These are phyloP conservation scores for Phytophthora uliginosa DNA, from an alignment of 352 stramenopile genomes.

Conservation along the genomic window DNA sequence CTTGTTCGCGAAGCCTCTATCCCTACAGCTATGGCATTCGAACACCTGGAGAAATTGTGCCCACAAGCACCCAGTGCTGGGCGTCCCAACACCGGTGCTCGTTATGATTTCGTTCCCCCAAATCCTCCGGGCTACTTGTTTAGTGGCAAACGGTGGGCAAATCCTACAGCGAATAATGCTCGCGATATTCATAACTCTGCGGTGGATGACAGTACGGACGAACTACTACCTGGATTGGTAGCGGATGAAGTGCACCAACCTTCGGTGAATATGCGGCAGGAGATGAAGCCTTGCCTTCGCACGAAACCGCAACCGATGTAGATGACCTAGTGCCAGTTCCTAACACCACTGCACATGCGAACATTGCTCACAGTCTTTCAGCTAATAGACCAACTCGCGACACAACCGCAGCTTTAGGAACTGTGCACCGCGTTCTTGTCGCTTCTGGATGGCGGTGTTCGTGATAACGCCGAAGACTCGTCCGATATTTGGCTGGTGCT, in stretches of 20 bases:
- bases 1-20: slow-evolving; percentile 63
- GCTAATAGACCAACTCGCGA: background rate
- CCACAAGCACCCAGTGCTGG: slow-evolving; percentile 5
- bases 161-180: slow-evolving; percentile 3
- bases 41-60: slow-evolving; percentile 51
- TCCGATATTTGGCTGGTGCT: slow-evolving; percentile 56
- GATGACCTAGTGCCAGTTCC: background rate
- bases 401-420: background rate
- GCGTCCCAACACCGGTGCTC: background rate
- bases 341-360: background rate
- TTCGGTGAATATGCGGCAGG: slow-evolving; percentile 15
- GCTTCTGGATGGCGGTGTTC: slow-evolving; percentile 47
- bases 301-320: slow-evolving; percentile 5
- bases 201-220: background rate
- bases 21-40: slow-evolving; percentile 47
- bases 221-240: background rate
- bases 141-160: slow-evolving; percentile 18
- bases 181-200: background rate
- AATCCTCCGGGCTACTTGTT: slow-evolving; percentile 20
- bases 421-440: slow-evolving; percentile 60
- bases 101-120: slow-evolving; percentile 33
- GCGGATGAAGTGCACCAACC: slow-evolving; percentile 5
- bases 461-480: slow-evolving; percentile 7
- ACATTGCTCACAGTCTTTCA: slow-evolving; percentile 1
- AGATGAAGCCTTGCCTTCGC: slow-evolving; percentile 26